phyloP scores from a whole-genome alignment of 2,329 filamentous ascomycete genomes.

The Cytospora schulzeri region DNA sequence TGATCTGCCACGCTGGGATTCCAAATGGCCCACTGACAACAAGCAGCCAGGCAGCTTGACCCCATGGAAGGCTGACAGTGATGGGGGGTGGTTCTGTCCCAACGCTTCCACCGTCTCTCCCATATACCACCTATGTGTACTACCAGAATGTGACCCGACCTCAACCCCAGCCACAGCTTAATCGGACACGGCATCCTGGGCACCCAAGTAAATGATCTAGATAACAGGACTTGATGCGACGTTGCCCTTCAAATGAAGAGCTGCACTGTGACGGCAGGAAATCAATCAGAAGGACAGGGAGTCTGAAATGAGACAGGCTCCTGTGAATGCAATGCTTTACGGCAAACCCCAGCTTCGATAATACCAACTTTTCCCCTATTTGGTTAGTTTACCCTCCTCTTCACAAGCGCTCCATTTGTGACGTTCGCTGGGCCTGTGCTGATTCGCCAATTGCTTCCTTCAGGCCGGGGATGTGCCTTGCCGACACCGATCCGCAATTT shows the following conservation, averaged over 20 bases:
- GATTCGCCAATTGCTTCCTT: background rate
- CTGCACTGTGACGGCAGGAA: constrained; percentile 20
- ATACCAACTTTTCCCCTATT: background rate
- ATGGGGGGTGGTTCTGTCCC: background rate
- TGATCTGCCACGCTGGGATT: background rate
- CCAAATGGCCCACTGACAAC: background rate
- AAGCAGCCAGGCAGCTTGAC: background rate
- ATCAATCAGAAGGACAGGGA: background rate
- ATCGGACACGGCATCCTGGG: constrained; percentile 2
- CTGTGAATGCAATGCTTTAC: background rate
- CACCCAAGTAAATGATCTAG: background rate
- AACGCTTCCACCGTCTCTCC: background rate
- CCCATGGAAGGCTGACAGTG: background rate
- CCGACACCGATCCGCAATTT: background rate
- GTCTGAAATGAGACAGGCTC: constrained; percentile 8
- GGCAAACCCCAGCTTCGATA: background rate
- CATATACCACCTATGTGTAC: background rate
- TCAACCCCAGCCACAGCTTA: background rate
- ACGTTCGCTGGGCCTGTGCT: background rate
- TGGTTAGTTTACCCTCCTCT: background rate
- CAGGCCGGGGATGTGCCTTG: background rate
- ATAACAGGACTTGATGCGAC: background rate
- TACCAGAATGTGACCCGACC: background rate
- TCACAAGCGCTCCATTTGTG: background rate
- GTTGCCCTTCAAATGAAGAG: constrained; percentile 15